These are phyloP conservation scores for Globisporangium barbulae DNA, from an alignment of 352 stramenopile genomes.

Conservation along the genomic window DNA sequence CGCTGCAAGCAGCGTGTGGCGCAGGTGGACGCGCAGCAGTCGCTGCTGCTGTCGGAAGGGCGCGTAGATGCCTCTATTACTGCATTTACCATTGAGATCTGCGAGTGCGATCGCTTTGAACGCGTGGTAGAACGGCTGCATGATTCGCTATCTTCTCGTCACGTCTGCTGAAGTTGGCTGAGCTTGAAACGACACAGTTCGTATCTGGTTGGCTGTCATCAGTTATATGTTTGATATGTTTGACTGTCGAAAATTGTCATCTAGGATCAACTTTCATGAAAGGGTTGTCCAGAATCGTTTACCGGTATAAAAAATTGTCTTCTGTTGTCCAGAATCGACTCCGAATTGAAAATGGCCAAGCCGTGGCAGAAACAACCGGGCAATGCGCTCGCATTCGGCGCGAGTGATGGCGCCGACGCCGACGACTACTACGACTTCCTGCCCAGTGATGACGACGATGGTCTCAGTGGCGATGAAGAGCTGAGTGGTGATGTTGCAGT, in stretches of 20 bases:
- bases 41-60: constrained; percentile 22
- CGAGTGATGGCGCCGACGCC: constrained; percentile 18
- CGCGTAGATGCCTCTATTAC: neutral
- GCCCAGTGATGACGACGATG: constrained; percentile 49
- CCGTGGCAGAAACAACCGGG: neutral
- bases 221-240: no score
- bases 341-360: neutral
- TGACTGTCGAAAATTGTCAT: no score
- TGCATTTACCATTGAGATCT: constrained; percentile 14
- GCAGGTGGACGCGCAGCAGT: constrained; percentile 28
- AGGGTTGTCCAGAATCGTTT: no score
- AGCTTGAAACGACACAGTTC: neutral
- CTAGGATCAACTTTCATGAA: no score
- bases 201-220: no score
- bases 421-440: constrained; percentile 66
- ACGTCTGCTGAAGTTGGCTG: no score
- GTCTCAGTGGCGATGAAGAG: constrained; percentile 29
- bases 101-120: constrained; percentile 21
- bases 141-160: neutral
- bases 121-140: constrained; percentile 19
- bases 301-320: no score
- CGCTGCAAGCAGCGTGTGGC: constrained; percentile 20
- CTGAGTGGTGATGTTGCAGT: constrained; percentile 25
- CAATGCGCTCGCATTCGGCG: neutral
- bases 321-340: neutral